Evolutionary conservation across 192 early-diverging fungal genomes (phyloP).

Genomic region (Rhizoclosmatium sp.): DNA sequence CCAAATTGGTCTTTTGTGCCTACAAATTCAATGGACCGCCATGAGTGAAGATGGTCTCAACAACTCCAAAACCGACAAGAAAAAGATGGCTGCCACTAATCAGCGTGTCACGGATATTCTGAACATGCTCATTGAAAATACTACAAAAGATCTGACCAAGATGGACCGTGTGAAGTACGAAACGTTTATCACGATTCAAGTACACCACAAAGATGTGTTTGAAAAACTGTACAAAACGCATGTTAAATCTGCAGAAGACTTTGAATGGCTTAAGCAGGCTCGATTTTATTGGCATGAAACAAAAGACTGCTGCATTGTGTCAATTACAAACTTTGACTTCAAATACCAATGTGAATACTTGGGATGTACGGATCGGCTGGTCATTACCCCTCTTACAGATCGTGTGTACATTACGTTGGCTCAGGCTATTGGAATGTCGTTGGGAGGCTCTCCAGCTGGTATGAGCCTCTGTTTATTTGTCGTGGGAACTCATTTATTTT

Average conservation of each 20-base stretch:
- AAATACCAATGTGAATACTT: constrained; percentile 71
- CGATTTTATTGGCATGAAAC: constrained; percentile 76
- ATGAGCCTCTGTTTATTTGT: neutral
- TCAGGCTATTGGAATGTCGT: constrained; percentile 71
- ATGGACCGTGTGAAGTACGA: constrained; percentile 73
- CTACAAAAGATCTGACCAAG: constrained; percentile 67
- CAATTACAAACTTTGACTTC: constrained; percentile 75
- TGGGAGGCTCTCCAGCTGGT: constrained; percentile 70
- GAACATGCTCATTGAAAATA: constrained; percentile 68
- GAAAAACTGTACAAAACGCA: constrained; percentile 69
- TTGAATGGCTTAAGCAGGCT: constrained; percentile 73
- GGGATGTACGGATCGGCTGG: constrained; percentile 69
- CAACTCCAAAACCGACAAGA: constrained; percentile 67
- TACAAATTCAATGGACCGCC: constrained; percentile 69
- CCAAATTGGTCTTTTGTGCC: constrained; percentile 67
- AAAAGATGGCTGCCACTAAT: constrained; percentile 67
- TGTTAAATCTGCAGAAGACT: constrained; percentile 66
- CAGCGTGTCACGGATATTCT: constrained; percentile 66
- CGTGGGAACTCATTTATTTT: neutral
- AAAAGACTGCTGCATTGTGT: constrained; percentile 69
- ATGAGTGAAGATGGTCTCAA: constrained; percentile 68
- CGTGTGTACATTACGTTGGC: constrained; percentile 68
- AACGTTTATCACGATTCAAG: constrained; percentile 73
- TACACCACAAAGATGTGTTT: constrained; percentile 73
- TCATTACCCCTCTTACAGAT: constrained; percentile 72